Percentiles rank a stretch among this genome's conserved stretches.
phyloP scores from a whole-genome alignment of 257 asterid species.

The Lycium barbarum region DNA sequence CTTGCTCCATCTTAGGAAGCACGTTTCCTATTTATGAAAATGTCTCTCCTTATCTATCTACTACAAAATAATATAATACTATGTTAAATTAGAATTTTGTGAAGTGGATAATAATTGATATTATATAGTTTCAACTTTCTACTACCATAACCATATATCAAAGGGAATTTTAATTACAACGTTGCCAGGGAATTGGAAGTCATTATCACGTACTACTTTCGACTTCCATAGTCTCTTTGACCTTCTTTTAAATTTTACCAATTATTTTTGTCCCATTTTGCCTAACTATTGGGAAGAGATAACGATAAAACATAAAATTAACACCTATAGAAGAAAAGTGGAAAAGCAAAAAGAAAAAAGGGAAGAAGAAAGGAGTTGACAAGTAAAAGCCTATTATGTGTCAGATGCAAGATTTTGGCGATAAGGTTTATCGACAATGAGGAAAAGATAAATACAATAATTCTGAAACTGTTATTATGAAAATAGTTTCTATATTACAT shows the following conservation, averaged over 20 bases:
- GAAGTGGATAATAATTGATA: neutral
- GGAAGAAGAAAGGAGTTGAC: neutral
- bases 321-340: neutral
- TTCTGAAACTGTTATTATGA: neutral
- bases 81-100: neutral
- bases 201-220: neutral
- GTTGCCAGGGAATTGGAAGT: neutral
- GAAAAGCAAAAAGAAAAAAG: neutral
- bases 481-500: neutral
- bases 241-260: neutral
- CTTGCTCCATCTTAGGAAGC: slow-evolving; percentile 52
- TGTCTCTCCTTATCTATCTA: slow-evolving; percentile 9
- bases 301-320: neutral
- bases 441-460: neutral
- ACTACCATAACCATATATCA: neutral
- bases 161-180: neutral
- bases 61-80: neutral
- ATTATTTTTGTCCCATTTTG: neutral
- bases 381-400: slow-evolving; percentile 6
- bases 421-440: neutral
- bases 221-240: neutral
- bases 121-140: neutral
- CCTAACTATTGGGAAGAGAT: slow-evolving; percentile 10
- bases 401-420: neutral
- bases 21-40: slow-evolving; percentile 45